Base-by-base conservation (phyloP, 2,329 filamentous ascomycete species). In the Stachybotrys chartarum region DNA sequence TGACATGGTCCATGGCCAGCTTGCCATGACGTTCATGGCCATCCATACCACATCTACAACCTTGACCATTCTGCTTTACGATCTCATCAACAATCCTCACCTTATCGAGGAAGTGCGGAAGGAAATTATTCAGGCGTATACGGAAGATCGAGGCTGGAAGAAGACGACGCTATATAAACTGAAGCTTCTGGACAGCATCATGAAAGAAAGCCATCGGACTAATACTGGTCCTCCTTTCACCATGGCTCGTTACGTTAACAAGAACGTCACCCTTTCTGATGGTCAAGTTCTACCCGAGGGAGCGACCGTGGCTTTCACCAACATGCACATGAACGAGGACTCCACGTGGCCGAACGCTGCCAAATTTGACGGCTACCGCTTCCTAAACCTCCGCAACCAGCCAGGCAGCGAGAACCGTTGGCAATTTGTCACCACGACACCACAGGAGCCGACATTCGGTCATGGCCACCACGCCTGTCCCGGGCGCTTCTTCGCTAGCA, bases 381-480 rank as follows among this genome's bases (percentile, higher is more conserved):
- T 76, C 50, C 70, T 70, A 3, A 64, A 71, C 1, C 62, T 66
- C 52, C 66, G 75, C n/a, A 67, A 78, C 35, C 67, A 65, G 31
- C 67, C 64, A 5, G 68, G 69, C 30, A 60, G 63, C 0, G 61
- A 61, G 3, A 59, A 60, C n/a, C 39, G 52, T 1, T 53, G 56
- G 3, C 76, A 74, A 58, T 71, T 83, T 63, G 76, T 81, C 5
- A 77, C 76, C 11, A 81, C 80, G 1, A 74, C 72, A 17, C 67
- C 75, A 10, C 64, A 71, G 7, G 75, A 79, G 59, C 63, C 82
- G 17, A 69, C 74, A 0, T 84, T 84, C 61, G 80, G 81, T 0
- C 77, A 81, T 56, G 81, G 82, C 0, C 68, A 75, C 47, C 79
- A 83, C 63, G 77, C 75, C 1, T 78, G 79, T 52, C 75, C 77